phyloP scores from a whole-genome alignment of 805 yeast species.

The Wickerhamiella parazyma region DNA sequence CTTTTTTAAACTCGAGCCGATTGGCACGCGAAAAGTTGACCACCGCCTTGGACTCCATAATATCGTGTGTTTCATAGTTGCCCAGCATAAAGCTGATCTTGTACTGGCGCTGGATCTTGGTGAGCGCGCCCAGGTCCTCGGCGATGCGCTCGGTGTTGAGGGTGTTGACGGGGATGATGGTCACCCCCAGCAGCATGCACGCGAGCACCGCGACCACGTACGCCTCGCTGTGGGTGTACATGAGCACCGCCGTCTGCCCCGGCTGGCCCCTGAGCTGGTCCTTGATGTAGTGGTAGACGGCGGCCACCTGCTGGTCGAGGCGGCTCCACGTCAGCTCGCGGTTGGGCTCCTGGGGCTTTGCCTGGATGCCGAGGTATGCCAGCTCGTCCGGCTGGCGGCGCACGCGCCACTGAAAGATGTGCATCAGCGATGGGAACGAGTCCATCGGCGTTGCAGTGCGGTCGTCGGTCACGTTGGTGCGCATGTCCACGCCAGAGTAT shows the following conservation, averaged over 20 bases:
- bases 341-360: conserved; percentile 35
- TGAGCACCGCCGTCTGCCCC: conserved; percentile 63
- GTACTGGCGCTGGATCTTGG: conserved; percentile 54
- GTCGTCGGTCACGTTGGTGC: conserved; percentile 65
- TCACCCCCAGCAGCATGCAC: conserved; percentile 66
- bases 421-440: conserved; percentile 56
- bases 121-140: conserved; percentile 60
- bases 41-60: conserved; percentile 54
- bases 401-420: conserved; percentile 68
- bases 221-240: conserved; percentile 82
- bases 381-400: conserved; percentile 60
- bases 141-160: conserved; percentile 50
- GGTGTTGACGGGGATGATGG: conserved; percentile 66
- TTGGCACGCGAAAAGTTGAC: conserved; percentile 42
- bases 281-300: conserved; percentile 57
- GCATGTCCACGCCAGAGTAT: conserved; percentile 64
- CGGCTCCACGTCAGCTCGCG: conserved; percentile 57
- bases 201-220: conserved; percentile 74
- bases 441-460: conserved; percentile 62
- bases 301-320: conserved; percentile 61
- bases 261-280: conserved; percentile 49
- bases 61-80: conserved; percentile 59
- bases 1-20: conserved; percentile 32
- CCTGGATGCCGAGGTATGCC: conserved; percentile 41
- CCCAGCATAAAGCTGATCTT: conserved; percentile 60